These are phyloP conservation scores for Rhodotorula graminis DNA, from an alignment of 768 basidiomycete genomes.

Conservation along the genomic window DNA sequence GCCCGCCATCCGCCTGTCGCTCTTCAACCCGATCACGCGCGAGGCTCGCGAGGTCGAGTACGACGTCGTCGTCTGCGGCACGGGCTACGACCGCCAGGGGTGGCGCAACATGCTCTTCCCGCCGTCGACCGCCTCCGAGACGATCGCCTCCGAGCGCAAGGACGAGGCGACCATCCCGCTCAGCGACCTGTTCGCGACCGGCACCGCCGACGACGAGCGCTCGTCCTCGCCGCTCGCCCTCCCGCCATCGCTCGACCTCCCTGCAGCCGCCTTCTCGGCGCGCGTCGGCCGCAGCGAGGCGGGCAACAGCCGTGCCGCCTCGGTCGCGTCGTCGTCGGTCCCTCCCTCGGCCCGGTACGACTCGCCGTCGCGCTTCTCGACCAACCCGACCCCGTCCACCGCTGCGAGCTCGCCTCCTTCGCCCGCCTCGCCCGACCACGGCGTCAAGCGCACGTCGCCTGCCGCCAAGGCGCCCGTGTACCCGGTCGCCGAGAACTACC, in stretches of 20 bases:
- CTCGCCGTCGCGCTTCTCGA: not conserved
- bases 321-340: not conserved
- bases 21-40: conserved; percentile 50
- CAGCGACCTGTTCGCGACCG: conserved; percentile 3
- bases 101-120: conserved; percentile 48
- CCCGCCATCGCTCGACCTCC: conserved; percentile 11
- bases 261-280: conserved; percentile 15
- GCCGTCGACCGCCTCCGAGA: conserved; percentile 48
- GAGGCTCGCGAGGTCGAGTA: conserved; percentile 48
- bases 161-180: conserved; percentile 28
- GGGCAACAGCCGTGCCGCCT: not conserved
- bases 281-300: not conserved
- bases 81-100: conserved; percentile 55
- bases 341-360: not conserved
- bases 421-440: conserved; percentile 30
- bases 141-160: conserved; percentile 46
- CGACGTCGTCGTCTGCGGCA: conserved; percentile 56
- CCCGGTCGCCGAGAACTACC: conserved; percentile 52
- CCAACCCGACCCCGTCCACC: conserved; percentile 10
- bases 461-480: conserved; percentile 43
- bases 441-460: conserved; percentile 38
- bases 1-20: conserved; percentile 43
- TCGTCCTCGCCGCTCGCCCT: not conserved
- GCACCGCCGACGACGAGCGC: not conserved
- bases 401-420: conserved; percentile 36